Evolutionary conservation across 2,329 filamentous ascomycete species (phyloP).

Genomic region (Penicillium sp.): DNA sequence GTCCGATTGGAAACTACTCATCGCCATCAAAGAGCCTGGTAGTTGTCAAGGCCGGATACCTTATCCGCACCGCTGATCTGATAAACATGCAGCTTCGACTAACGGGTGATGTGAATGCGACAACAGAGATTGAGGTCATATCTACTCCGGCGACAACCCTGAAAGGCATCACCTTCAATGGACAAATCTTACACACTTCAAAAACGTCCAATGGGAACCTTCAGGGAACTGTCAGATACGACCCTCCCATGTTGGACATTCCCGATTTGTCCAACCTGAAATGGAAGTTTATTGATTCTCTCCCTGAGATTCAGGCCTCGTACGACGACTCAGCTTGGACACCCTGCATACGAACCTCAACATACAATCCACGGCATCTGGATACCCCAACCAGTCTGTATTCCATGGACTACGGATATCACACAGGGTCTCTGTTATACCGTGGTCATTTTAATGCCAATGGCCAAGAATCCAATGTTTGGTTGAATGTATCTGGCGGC

Average conservation of each 20-base stretch:
- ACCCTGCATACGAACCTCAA: conserved; percentile 1
- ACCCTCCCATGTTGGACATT: conserved; percentile 7
- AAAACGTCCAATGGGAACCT: background rate
- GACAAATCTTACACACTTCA: conserved; percentile 1
- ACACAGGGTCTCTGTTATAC: conserved; percentile 31
- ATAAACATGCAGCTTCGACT: background rate
- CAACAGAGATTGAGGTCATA: conserved; percentile 20
- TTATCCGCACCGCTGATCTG: conserved; percentile 23
- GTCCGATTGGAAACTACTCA: conserved; percentile 23
- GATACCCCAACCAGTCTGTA: conserved; percentile 29
- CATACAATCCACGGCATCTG: conserved; percentile 14
- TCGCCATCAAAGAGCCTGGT: conserved; percentile 25
- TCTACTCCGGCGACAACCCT: conserved; percentile 4
- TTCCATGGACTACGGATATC: conserved; percentile 33
- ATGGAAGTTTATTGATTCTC: conserved; percentile 20
- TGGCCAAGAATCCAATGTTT: conserved; percentile 25
- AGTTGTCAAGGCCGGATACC: conserved; percentile 31
- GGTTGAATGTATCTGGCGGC: conserved; percentile 26
- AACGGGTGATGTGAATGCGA: conserved; percentile 19
- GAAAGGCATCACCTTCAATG: conserved; percentile 13
- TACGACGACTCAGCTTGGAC: conserved; percentile 20
- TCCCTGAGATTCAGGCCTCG: conserved; percentile 12
- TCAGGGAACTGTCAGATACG: conserved; percentile 6
- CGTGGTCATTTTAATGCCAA: conserved; percentile 31
- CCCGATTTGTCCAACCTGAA: conserved; percentile 11